Evolutionary conservation across 306 rosid genomes (phyloP).

Genomic region (Quercus parvula): DNA sequence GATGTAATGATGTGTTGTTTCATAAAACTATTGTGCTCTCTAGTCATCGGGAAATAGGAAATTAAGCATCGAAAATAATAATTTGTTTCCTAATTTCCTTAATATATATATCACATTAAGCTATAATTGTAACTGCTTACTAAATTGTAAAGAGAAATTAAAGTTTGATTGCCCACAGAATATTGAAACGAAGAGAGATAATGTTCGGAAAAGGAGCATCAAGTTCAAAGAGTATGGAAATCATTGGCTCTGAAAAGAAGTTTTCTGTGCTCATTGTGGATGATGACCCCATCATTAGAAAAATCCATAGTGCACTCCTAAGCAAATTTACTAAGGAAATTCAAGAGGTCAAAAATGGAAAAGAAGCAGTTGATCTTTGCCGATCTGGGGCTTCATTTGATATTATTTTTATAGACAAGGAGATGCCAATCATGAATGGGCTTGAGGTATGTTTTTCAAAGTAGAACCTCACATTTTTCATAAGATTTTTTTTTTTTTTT

Average conservation of each 20-base stretch:
- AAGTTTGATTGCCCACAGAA: neutral
- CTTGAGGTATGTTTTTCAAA: slow-evolving; percentile 15
- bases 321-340: neutral
- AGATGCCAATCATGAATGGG: slow-evolving; percentile 35
- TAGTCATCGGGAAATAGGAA: neutral
- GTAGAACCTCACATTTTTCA: neutral
- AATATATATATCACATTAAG: neutral
- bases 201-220: neutral
- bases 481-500: neutral
- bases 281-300: slow-evolving; percentile 5
- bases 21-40: neutral
- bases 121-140: neutral
- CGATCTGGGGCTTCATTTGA: slow-evolving; percentile 29
- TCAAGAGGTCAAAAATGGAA: slow-evolving; percentile 20
- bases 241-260: neutral
- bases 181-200: neutral
- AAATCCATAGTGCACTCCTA: slow-evolving; percentile 2
- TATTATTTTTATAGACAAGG: slow-evolving; percentile 32
- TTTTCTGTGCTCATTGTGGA: slow-evolving; percentile 25
- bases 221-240: neutral
- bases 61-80: neutral
- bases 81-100: neutral
- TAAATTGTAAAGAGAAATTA: neutral
- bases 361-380: slow-evolving; percentile 21
- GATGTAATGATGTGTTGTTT: neutral